Conservation (phyloP, 129 eudicot species). For the Silybum marianum region DNA sequence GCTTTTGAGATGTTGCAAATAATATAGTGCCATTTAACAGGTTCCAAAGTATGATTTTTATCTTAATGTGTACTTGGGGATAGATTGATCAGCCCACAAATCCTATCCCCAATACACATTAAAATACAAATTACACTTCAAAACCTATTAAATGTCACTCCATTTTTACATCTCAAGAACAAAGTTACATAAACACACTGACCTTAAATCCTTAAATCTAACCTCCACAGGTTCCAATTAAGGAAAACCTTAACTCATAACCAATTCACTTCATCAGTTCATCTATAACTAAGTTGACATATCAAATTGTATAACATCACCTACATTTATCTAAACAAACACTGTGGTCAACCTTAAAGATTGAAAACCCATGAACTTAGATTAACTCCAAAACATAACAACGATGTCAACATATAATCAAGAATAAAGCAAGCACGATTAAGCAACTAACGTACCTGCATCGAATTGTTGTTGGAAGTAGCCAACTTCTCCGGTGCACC, state of each 20-base stretch:
- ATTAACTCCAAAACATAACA: neutral
- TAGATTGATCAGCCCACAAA: neutral
- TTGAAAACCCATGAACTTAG: neutral
- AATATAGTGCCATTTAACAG: neutral
- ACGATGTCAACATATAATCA: conserved; percentile 1
- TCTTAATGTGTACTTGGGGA: too few species aligned
- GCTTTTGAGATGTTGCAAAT: neutral
- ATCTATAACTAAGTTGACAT: conserved; percentile 1
- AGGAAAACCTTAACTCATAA: neutral
- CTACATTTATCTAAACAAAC: neutral
- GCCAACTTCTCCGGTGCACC: conserved; percentile 45
- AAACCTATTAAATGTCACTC: neutral
- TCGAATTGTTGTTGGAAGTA: conserved; percentile 38
- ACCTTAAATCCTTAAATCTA: neutral
- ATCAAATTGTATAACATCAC: neutral
- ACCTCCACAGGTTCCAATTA: neutral
- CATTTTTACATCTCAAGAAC: neutral
- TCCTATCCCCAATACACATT: neutral
- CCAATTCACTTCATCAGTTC: neutral
- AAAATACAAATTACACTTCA: neutral
- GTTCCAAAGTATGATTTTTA: neutral
- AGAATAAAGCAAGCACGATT: neutral
- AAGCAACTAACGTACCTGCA: conserved; percentile 27
- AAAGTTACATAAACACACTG: neutral
- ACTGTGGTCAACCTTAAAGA: neutral